Evolutionary conservation across 202 grass and related monocot genomes (phyloP).

Genomic region (Eragrostis tef): DNA sequence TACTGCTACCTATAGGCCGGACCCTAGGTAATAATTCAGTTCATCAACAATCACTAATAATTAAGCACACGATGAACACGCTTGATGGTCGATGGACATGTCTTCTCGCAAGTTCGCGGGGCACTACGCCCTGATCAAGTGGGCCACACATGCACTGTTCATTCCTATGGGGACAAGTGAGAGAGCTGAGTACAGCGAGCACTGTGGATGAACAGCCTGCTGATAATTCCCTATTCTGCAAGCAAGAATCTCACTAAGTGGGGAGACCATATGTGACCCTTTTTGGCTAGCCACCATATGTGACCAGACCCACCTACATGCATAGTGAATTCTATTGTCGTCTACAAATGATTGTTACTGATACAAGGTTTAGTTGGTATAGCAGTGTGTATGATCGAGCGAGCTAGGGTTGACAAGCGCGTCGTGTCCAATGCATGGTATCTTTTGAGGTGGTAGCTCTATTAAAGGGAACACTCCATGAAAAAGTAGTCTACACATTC

Average conservation of each 20-base stretch:
- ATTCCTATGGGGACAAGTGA: neutral
- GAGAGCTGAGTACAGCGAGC: neutral
- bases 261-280: slow-evolving; percentile 11
- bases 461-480: neutral
- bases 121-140: neutral
- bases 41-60: neutral
- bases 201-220: slow-evolving; percentile 44
- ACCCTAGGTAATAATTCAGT: neutral
- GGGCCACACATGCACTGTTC: slow-evolving; percentile 13
- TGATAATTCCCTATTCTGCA: slow-evolving; percentile 36
- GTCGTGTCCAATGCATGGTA: neutral
- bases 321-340: neutral
- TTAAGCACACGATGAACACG: neutral
- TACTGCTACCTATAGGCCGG: neutral
- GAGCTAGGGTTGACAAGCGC: neutral
- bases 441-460: neutral
- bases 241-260: slow-evolving; percentile 46
- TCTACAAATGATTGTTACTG: neutral
- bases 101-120: neutral
- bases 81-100: neutral
- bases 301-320: neutral
- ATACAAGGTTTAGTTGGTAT: too few relatives aligned
- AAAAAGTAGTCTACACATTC: neutral
- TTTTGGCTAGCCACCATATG: neutral
- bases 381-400: too few relatives aligned